phyloP scores from a whole-genome alignment of 163 green algal species.

The Coccomyxa subellipsoidea region DNA sequence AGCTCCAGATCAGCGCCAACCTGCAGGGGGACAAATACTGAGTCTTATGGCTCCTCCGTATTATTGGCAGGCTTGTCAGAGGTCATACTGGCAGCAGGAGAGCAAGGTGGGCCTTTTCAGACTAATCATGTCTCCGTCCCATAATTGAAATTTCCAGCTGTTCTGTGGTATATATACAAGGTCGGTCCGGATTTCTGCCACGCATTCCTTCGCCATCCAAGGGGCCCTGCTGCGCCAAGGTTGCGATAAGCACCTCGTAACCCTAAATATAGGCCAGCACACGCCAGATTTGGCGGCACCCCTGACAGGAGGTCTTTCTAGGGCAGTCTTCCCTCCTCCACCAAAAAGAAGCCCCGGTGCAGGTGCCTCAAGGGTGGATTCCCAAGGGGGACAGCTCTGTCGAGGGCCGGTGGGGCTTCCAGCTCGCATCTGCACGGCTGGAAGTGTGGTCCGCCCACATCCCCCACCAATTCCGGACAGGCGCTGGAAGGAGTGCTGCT shows the following conservation, averaged over 20 bases:
- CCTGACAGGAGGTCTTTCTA: conserved; percentile 9
- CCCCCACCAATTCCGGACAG: conserved; percentile 5
- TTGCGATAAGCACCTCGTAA: conserved; percentile 10
- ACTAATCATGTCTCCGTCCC: neutral
- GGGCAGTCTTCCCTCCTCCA: conserved; percentile 1
- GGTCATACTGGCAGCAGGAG: neutral
- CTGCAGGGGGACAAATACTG: no score
- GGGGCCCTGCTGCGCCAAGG: neutral
- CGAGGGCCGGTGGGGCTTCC: conserved; percentile 2
- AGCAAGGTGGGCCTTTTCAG: neutral
- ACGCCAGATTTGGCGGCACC: conserved; percentile 7
- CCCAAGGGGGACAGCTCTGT: neutral
- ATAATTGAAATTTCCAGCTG: neutral
- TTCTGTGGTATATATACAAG: neutral
- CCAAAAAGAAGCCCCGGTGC: conserved; percentile 8
- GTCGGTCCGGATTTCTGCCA: neutral
- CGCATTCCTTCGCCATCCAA: neutral
- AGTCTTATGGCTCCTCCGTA: no score
- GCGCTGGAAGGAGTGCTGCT: neutral
- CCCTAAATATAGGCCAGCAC: conserved; percentile 8
- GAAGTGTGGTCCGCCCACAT: neutral
- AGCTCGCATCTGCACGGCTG: neutral
- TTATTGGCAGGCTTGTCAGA: no score
- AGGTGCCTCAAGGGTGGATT: neutral
- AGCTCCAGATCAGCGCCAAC: conserved; percentile 20